Evolutionary conservation across 2,329 filamentous ascomycete species (phyloP).

Genomic region (Teratosphaeriaceae sp.): DNA sequence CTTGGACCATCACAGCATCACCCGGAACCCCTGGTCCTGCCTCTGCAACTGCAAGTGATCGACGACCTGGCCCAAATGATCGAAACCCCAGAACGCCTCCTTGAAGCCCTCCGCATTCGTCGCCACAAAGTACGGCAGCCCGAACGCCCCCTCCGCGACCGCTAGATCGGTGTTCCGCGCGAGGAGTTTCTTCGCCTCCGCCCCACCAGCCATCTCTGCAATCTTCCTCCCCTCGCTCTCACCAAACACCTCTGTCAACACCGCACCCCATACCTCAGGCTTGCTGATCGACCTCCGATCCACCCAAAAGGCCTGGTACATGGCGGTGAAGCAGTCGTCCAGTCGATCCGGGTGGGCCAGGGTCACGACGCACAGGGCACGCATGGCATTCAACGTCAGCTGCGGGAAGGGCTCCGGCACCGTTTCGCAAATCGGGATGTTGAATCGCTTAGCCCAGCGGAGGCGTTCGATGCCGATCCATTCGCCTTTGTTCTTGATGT

Average conservation of each 20-base stretch:
- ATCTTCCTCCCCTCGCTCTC: slow-evolving; percentile 39
- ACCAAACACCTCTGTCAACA: slow-evolving; percentile 43
- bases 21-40: slow-evolving; percentile 29
- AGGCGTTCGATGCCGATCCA: slow-evolving; percentile 50
- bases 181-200: slow-evolving; percentile 43
- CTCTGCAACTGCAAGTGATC: slow-evolving; percentile 47
- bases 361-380: slow-evolving; percentile 46
- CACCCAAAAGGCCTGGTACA: slow-evolving; percentile 49
- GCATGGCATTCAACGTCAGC: slow-evolving; percentile 45
- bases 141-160: slow-evolving; percentile 51
- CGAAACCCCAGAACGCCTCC: slow-evolving; percentile 54
- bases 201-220: slow-evolving; percentile 22
- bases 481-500: slow-evolving; percentile 54
- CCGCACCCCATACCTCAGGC: slow-evolving; percentile 37
- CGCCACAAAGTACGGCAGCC: slow-evolving; percentile 54
- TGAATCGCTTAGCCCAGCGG: slow-evolving; percentile 49
- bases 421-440: slow-evolving; percentile 44
- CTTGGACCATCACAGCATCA: slow-evolving; percentile 29
- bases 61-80: slow-evolving; percentile 51
- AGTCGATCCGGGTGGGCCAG: slow-evolving; percentile 38
- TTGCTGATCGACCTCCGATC: slow-evolving; percentile 41
- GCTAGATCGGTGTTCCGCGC: slow-evolving; percentile 45
- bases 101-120: slow-evolving; percentile 48
- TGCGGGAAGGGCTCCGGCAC: slow-evolving; percentile 48
- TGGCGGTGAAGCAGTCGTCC: slow-evolving; percentile 34